phyloP scores from a whole-genome alignment of 306 rosid genomes.

The Vicia faba region DNA sequence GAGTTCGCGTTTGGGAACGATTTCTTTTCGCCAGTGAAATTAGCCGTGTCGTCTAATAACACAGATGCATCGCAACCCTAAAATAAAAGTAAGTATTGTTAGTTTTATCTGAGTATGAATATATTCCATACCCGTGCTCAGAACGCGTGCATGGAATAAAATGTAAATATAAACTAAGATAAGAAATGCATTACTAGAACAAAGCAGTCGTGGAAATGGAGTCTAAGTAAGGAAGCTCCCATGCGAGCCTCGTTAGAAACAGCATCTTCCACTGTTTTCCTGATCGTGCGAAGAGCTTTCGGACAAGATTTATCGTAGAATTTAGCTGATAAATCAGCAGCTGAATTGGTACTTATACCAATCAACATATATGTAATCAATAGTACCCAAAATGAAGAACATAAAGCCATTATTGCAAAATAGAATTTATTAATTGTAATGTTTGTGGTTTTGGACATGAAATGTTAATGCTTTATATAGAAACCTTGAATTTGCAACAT shows the following conservation, averaged over 20 bases:
- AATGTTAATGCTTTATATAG: slow-evolving; percentile 31
- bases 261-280: slow-evolving; percentile 20
- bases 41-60: slow-evolving; percentile 46
- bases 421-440: slow-evolving; percentile 13
- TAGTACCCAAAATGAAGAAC: slow-evolving; percentile 22
- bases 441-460: slow-evolving; percentile 17
- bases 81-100: too few species aligned
- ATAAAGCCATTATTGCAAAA: slow-evolving; percentile 26
- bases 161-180: neutral
- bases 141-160: neutral
- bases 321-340: slow-evolving; percentile 35
- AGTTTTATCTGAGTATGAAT: too few species aligned
- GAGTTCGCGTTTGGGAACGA: slow-evolving; percentile 50
- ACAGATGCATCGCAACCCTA: slow-evolving; percentile 68
- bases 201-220: slow-evolving; percentile 59
- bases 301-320: slow-evolving; percentile 40
- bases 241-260: slow-evolving; percentile 54
- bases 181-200: slow-evolving; percentile 42
- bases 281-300: slow-evolving; percentile 12
- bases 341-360: slow-evolving; percentile 37
- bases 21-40: slow-evolving; percentile 46
- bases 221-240: slow-evolving; percentile 71
- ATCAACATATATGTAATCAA: slow-evolving; percentile 3
- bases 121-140: neutral
- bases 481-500: slow-evolving; percentile 17